phyloP scores from a whole-genome alignment of 1,284 basidiomycete genomes.

The Moniliella sp. region DNA sequence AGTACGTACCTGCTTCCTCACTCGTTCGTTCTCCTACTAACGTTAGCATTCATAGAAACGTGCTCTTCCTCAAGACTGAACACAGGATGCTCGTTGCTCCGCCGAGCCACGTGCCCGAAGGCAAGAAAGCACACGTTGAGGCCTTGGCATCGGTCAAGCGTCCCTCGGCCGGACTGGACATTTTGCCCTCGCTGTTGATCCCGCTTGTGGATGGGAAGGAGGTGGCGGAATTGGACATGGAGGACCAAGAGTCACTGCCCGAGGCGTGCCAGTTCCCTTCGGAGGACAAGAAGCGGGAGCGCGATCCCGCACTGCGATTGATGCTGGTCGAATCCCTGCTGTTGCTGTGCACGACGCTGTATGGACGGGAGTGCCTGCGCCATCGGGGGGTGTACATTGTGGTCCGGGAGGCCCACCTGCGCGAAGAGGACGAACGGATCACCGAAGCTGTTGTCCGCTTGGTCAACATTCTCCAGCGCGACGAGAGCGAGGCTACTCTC shows the following conservation, averaged over 20 bases:
- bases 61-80: slow-evolving; percentile 25
- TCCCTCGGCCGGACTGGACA: slow-evolving; percentile 20
- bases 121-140: slow-evolving; percentile 6
- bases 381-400: slow-evolving; percentile 69
- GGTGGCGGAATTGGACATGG: slow-evolving; percentile 12
- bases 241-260: slow-evolving; percentile 75
- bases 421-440: slow-evolving; percentile 48
- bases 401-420: slow-evolving; percentile 55
- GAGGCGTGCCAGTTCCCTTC: slow-evolving; percentile 68
- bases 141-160: slow-evolving; percentile 9
- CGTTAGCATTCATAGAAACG: too few relatives aligned
- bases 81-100: slow-evolving; percentile 25
- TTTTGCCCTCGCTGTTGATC: slow-evolving; percentile 45
- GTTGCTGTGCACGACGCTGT: slow-evolving; percentile 64
- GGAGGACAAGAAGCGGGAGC: slow-evolving; percentile 62
- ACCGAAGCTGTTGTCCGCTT: slow-evolving; percentile 26
- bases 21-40: too few relatives aligned
- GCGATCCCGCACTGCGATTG: slow-evolving; percentile 55
- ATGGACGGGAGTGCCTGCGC: slow-evolving; percentile 62
- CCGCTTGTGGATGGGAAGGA: slow-evolving; percentile 87
- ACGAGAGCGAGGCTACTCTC: slow-evolving; percentile 20
- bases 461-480: slow-evolving; percentile 29
- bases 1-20: too few relatives aligned
- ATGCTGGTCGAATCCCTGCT: slow-evolving; percentile 73
- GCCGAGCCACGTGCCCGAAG: too few relatives aligned